Evolutionary conservation across 306 rosid species (phyloP).

Genomic region (Cicer pinnatifidum): DNA sequence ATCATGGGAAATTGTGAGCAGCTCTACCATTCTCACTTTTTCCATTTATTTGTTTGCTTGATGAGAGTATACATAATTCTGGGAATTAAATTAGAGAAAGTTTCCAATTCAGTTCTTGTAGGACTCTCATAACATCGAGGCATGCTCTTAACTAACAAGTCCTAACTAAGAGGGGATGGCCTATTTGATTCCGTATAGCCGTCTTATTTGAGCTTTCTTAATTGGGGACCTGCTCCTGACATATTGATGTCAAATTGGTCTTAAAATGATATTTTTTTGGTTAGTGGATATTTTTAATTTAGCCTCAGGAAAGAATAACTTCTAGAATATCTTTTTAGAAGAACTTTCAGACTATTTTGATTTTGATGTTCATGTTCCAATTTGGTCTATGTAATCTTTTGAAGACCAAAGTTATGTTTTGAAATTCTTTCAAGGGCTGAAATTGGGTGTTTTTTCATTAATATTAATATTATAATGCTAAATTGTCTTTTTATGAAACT

Average conservation of each 20-base stretch:
- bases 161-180: not conserved
- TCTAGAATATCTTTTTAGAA: conserved; percentile 1
- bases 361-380: conserved; percentile 17
- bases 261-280: conserved; percentile 15
- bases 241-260: conserved; percentile 34
- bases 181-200: not conserved
- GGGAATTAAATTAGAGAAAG: conserved; percentile 17
- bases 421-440: not conserved
- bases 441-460: conserved; percentile 6
- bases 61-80: conserved; percentile 19
- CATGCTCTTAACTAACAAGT: conserved; percentile 6
- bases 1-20: conserved; percentile 94
- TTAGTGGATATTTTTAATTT: conserved; percentile 15
- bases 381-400: conserved; percentile 14
- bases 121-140: conserved; percentile 25
- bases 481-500: conserved; percentile 45
- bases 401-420: conserved; percentile 7
- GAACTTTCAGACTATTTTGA: conserved; percentile 7
- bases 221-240: not conserved
- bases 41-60: conserved; percentile 27
- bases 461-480: conserved; percentile 26
- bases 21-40: conserved; percentile 37
- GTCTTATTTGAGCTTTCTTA: not conserved
- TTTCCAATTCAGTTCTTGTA: conserved; percentile 26
- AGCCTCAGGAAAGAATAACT: conserved; percentile 13